phyloP scores from a whole-genome alignment of 2,329 filamentous ascomycete species.

The Teratosphaeria zuluensis region DNA sequence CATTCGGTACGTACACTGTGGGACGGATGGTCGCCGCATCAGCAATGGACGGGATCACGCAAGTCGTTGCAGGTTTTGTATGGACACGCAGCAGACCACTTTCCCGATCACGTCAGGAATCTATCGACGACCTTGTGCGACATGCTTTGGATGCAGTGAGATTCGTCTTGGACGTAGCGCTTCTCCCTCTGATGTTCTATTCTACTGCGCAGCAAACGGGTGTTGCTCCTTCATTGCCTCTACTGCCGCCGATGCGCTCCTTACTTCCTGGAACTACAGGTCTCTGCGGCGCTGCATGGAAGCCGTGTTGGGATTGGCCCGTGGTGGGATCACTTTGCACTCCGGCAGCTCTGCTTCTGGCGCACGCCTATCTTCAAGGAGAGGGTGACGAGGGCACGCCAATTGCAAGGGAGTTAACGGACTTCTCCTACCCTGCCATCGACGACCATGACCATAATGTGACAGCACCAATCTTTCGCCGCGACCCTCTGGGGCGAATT shows the following conservation, averaged over 20 bases:
- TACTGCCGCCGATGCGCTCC: constrained; percentile 10
- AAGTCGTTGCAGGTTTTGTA: neutral
- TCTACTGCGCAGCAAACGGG: constrained; percentile 16
- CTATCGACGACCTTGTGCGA: neutral
- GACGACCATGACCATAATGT: neutral
- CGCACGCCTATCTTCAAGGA: constrained; percentile 3
- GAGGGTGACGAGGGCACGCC: constrained; percentile 8
- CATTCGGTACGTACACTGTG: constrained; percentile 3
- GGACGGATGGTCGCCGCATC: neutral
- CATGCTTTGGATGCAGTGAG: neutral
- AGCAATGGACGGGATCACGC: neutral
- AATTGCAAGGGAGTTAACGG: constrained; percentile 11
- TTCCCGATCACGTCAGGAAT: neutral
- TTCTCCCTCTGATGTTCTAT: constrained; percentile 20
- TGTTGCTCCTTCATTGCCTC: constrained; percentile 14
- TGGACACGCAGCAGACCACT: neutral
- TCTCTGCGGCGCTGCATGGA: constrained; percentile 6
- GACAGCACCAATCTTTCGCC: constrained; percentile 8
- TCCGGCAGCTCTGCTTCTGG: constrained; percentile 10
- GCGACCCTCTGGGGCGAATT: constrained; percentile 17
- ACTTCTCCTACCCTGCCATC: neutral
- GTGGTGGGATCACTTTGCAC: neutral
- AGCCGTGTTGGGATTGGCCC: neutral
- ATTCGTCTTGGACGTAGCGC: constrained; percentile 11
- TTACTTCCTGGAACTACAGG: constrained; percentile 10